Base-by-base conservation (phyloP, 1,284 basidiomycete genomes). In the Sanghuangporus sanghuang region DNA sequence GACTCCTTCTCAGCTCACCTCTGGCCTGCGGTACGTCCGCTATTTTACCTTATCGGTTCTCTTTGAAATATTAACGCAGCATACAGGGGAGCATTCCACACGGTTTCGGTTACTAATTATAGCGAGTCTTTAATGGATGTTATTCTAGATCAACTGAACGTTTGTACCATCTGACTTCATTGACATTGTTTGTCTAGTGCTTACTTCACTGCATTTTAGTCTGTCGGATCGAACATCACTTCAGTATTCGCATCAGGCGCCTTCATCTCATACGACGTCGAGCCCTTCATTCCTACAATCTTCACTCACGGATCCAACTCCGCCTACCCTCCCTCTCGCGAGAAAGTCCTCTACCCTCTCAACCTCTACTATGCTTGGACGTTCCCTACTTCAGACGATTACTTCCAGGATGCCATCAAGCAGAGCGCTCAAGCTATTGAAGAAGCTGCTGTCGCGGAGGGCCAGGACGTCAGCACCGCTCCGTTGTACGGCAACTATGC, bases 401-500 rank as follows among this genome's bases (percentile, higher is more conserved):
- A 65, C 8, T 76, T 85, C 67, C 71, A 76, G 12, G 67, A 75
- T 8, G 78, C 78, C 0, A 71, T 78, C 8, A 71, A 71, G 46
- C 68, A 74, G 54, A 83, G 76, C 64, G 76, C 77, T 0, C 71
- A 69, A 7, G 70, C 68, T 0, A 73, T 86, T 55, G 70, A 69
- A 27, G 68, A 72, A 14, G 74, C 78, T 16, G 79, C 79, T 0
- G 61, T 77, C 9, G 68, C 66, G 32, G 75, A 81, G 61, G 80
- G 81, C n/a, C 82, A 82, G 69, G 72, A 76, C 60, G 59, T 80
- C 35, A 69, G 66, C 0, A 68, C 74, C 23, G 78, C 77, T 0
- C 71, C 78, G 2, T 66, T 79, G 53, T 85, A 88, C 67, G 76
- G 77, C 16, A 85, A 85, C 68, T 84, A 84, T 66, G 83, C 83